Base-by-base conservation (phyloP, 805 yeast species). In the Saturnispora sekii region DNA sequence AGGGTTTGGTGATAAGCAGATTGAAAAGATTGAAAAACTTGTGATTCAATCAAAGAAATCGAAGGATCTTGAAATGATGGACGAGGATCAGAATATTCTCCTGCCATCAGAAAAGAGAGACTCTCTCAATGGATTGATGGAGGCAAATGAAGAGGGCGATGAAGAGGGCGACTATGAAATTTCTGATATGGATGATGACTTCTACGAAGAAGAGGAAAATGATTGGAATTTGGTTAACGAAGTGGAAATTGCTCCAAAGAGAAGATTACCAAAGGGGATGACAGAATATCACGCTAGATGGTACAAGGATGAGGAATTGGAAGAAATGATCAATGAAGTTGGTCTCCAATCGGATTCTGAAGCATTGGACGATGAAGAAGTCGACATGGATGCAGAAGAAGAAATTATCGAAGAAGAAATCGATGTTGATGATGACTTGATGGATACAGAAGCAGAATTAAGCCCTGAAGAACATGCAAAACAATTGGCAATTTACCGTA, bases 1-100 rank as follows among this genome's bases (percentile, higher is more conserved):
- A 4, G 96, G 89, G 1, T 70, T 73, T 49, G 99, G 98, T 14
- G 97, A 93, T 62, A 88, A 77, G 66, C 87, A 82, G 61, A 62
- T 93, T 17, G 79, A 74, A 40, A 72, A 66, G 40, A 76, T 93
- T 45, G 88, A 82, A 54, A 77, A 67, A 52, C 36, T 77, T 3
- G 51, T 53, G 12, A 17, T 26, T 18, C 34, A 36, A 36, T 26
- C 35, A 17, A 51, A 56, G 16, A 53, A 46, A 38, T 48, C 40
- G 35, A 49, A 46, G n/a, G 62, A 56, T 11, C 49, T 49, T 3
- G 58, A 49, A 50, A 51, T 40, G 15, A 51, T 40, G 8, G 79
- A 73, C 54, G 87, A 81, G 48, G 59, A 76, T 1, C 62, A 81
- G 35, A 84, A 81, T 28, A 81, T 75, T 43, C 66, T 77, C 46